Percentiles rank a stretch among this genome's conserved stretches.
These are phyloP conservation scores for Xanthoceras sorbifolium DNA, from an alignment of 345 rosid genomes.

Conservation along the genomic window DNA sequence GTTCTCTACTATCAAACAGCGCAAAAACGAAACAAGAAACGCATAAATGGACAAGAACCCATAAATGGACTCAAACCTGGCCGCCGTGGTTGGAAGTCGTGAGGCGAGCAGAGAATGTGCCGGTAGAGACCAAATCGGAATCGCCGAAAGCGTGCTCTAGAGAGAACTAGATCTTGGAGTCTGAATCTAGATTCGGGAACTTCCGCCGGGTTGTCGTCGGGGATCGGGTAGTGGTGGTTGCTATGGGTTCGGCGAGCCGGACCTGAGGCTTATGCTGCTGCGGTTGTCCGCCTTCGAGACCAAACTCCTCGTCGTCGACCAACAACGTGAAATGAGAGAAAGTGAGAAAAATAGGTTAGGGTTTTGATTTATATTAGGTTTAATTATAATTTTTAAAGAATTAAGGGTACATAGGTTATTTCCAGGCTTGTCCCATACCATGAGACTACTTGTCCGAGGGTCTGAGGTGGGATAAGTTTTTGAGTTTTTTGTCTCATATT, in stretches of 20 bases:
- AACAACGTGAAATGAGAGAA: too few species aligned
- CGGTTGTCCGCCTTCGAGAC: conserved; percentile 51
- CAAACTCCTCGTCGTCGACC: conserved; percentile 82
- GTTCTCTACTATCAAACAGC: neutral
- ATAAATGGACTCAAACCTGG: conserved; percentile 46
- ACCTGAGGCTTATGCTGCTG: conserved; percentile 36
- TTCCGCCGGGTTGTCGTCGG: conserved; percentile 46
- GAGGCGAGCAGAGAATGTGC: conserved; percentile 91
- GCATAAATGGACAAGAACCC: neutral
- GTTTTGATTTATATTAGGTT: too few species aligned
- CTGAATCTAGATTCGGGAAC: conserved; percentile 75
- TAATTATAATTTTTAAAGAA: too few species aligned
- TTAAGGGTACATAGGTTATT: too few species aligned
- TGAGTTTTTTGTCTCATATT: too few species aligned
- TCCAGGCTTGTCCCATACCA: too few species aligned
- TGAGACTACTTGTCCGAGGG: too few species aligned
- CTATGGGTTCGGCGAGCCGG: conserved; percentile 39
- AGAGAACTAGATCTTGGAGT: conserved; percentile 89
- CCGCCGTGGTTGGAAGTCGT: conserved; percentile 80
- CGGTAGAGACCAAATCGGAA: conserved; percentile 76
- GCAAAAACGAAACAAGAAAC: neutral
- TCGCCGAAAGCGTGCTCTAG: conserved; percentile 95
- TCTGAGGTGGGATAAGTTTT: too few species aligned
- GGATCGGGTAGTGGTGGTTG: conserved; percentile 36
- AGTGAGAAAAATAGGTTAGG: too few species aligned